Conservation (phyloP, 805 yeast species). For the Zygosaccharomyces siamensis region DNA sequence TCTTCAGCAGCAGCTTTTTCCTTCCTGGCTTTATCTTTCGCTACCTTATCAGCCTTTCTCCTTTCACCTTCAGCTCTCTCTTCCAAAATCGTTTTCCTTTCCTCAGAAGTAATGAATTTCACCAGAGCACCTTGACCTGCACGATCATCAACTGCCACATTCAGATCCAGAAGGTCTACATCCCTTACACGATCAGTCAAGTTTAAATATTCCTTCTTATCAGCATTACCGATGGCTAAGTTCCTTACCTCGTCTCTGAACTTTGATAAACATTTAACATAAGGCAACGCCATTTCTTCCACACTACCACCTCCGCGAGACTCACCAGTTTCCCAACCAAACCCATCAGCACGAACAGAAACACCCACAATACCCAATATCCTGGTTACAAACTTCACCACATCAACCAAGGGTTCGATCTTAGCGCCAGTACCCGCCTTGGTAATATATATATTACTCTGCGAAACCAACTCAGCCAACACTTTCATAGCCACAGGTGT, state of each 20-base stretch:
- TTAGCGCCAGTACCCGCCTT: constrained; percentile 47
- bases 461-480: constrained; percentile 63
- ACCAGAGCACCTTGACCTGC: constrained; percentile 75
- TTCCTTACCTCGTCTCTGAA: constrained; percentile 81
- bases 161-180: constrained; percentile 63
- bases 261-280: constrained; percentile 64
- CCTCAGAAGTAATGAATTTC: constrained; percentile 69
- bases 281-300: constrained; percentile 78
- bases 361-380: constrained; percentile 75
- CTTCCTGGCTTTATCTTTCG: constrained; percentile 45
- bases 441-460: constrained; percentile 66
- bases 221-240: constrained; percentile 60
- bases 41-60: constrained; percentile 51
- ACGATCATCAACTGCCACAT: constrained; percentile 87
- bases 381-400: constrained; percentile 64
- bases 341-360: constrained; percentile 55
- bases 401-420: constrained; percentile 61
- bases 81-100: constrained; percentile 56
- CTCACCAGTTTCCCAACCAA: constrained; percentile 71
- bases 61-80: constrained; percentile 52
- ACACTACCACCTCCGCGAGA: constrained; percentile 25
- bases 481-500: constrained; percentile 69
- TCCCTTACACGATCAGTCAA: constrained; percentile 74
- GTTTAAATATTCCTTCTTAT: constrained; percentile 49
- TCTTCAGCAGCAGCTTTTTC: constrained; percentile 62